Conservation (phyloP, 805 yeast species). For the Metschnikowia cubensis region DNA sequence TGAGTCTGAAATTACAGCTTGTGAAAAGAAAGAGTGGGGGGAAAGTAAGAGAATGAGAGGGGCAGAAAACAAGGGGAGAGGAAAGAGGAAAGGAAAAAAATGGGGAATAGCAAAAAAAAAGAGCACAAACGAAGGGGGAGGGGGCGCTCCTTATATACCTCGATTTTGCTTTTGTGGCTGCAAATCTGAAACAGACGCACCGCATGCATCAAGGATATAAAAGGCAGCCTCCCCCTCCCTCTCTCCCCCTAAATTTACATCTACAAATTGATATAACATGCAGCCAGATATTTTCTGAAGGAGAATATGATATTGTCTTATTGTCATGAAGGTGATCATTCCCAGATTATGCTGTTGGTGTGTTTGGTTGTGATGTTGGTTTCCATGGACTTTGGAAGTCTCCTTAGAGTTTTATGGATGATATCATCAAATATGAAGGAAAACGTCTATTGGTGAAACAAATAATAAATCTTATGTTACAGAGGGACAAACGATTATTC, state of each 20-base stretch:
- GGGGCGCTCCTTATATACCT: background rate
- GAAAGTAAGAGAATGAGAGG: background rate
- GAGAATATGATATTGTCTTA: too few species aligned
- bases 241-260: background rate
- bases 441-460: too few species aligned
- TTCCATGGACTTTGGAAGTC: too few species aligned
- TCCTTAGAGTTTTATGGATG: too few species aligned
- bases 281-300: background rate
- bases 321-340: too few species aligned
- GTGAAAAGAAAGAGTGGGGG: background rate
- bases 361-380: too few species aligned
- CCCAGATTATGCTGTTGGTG: too few species aligned
- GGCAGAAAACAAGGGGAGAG: background rate
- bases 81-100: background rate
- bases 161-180: conserved; percentile 3
- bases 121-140: too few species aligned
- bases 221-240: background rate
- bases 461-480: too few species aligned
- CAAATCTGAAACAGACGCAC: conserved; percentile 1
- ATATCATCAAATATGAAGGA: too few species aligned
- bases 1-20: background rate
- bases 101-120: background rate
- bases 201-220: background rate
- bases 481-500: too few species aligned
- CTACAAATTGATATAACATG: background rate